A percentile compares a stretch with the other conserved stretches of the same genome.
Evolutionary conservation across 306 rosid species (phyloP).

Genomic region (Astragalus glycyphyllos): DNA sequence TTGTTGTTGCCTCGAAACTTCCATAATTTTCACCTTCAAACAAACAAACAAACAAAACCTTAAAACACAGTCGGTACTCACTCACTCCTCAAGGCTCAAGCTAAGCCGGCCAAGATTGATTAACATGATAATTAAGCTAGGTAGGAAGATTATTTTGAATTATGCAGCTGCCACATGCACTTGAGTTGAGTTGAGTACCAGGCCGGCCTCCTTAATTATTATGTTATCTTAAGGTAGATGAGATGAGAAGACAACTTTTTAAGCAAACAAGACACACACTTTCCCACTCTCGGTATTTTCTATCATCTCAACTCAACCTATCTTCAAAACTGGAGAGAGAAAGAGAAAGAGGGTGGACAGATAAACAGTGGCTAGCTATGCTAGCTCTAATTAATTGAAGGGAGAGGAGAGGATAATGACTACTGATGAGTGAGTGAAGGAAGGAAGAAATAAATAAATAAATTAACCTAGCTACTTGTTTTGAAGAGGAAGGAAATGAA

Average conservation of each 20-base stretch:
- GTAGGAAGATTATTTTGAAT: neutral
- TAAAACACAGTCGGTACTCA: neutral
- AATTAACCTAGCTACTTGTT: too few relatives aligned
- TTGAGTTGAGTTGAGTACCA: too few relatives aligned
- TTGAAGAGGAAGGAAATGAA: too few relatives aligned
- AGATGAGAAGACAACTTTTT: conserved; percentile 31
- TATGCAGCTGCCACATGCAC: too few relatives aligned
- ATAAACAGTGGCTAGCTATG: neutral
- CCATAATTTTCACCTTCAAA: conserved; percentile 46
- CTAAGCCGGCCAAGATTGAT: too few relatives aligned
- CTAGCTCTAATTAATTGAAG: too few relatives aligned
- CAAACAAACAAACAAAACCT: too few relatives aligned
- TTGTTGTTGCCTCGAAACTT: conserved; percentile 57
- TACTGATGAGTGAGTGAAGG: too few relatives aligned
- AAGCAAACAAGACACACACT: conserved; percentile 47
- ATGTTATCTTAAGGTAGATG: too few relatives aligned
- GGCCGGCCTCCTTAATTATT: too few relatives aligned
- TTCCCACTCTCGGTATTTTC: conserved; percentile 32
- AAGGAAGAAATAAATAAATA: too few relatives aligned
- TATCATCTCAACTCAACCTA: conserved; percentile 9
- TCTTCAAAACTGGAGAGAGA: conserved; percentile 43
- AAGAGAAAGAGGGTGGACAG: conserved; percentile 29
- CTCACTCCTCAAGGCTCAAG: neutral
- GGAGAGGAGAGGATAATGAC: neutral
- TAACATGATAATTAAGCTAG: too few relatives aligned